A percentile compares a stretch with the other conserved stretches of the same genome.
Conservation (phyloP, 768 basidiomycete genomes). For the Coprinellus micaceus region DNA sequence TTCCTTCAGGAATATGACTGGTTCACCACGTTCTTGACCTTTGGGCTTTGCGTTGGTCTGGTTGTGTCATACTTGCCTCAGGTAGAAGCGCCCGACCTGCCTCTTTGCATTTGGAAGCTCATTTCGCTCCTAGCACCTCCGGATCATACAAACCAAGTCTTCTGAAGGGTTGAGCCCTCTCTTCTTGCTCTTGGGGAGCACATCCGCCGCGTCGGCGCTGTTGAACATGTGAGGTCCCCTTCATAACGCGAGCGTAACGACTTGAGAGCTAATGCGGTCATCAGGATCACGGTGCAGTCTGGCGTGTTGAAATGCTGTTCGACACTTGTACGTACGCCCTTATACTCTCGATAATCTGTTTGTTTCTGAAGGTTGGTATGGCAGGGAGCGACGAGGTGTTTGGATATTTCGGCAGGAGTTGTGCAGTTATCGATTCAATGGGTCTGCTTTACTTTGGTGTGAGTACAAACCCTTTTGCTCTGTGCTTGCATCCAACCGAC, state of each 20-base stretch:
- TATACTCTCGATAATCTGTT: not conserved
- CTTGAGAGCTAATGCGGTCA: slow-evolving; percentile 4
- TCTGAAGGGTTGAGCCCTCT: slow-evolving; percentile 91
- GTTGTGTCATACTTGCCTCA: slow-evolving; percentile 84
- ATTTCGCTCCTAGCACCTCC: slow-evolving; percentile 51
- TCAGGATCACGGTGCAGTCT: slow-evolving; percentile 82
- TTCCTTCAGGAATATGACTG: slow-evolving; percentile 63
- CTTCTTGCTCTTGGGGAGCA: slow-evolving; percentile 86
- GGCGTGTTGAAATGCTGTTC: slow-evolving; percentile 77
- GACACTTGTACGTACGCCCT: slow-evolving; percentile 53
- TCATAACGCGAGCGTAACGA: not conserved
- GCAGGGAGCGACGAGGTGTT: slow-evolving; percentile 66
- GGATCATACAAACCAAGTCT: slow-evolving; percentile 74
- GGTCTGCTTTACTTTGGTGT: slow-evolving; percentile 84
- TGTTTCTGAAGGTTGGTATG: not conserved
- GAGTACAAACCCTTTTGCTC: slow-evolving; percentile 28
- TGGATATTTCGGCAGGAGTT: slow-evolving; percentile 79
- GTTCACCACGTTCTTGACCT: slow-evolving; percentile 61
- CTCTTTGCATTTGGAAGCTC: not conserved
- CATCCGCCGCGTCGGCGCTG: slow-evolving; percentile 76
- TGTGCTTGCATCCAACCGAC: not conserved
- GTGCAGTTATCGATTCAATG: slow-evolving; percentile 81
- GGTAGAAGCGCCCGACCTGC: slow-evolving; percentile 33
- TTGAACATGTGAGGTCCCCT: slow-evolving; percentile 68
- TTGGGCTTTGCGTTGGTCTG: slow-evolving; percentile 65